Evolutionary conservation across 345 rosid genomes (phyloP).

Genomic region (Ceriops tagal): DNA sequence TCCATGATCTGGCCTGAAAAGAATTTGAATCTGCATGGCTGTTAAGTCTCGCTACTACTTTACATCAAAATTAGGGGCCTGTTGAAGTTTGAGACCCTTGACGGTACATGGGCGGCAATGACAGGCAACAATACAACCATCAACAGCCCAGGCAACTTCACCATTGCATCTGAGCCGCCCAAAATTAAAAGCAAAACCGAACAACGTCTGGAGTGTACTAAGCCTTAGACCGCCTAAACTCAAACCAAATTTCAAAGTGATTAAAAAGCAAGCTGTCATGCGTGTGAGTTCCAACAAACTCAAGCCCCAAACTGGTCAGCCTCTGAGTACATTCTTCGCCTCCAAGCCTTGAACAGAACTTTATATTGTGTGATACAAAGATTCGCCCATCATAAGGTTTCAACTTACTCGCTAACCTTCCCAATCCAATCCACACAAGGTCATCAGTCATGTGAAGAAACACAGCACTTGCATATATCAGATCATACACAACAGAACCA

Average conservation of each 20-base stretch:
- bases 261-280: constrained; percentile 91
- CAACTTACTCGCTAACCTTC: constrained; percentile 60
- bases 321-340: constrained; percentile 69
- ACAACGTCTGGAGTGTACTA: constrained; percentile 16
- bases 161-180: not conserved
- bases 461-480: constrained; percentile 96
- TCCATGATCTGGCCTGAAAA: not conserved
- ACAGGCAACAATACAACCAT: not conserved
- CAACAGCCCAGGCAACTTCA: not conserved
- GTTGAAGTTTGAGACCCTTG: not conserved
- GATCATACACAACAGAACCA: constrained; percentile 62
- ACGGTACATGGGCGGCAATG: not conserved
- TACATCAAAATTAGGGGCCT: constrained; percentile 1
- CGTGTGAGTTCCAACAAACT: constrained; percentile 67
- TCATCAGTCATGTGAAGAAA: constrained; percentile 96
- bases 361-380: constrained; percentile 87
- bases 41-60: not conserved
- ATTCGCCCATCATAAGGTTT: constrained; percentile 73
- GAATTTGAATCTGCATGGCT: not conserved
- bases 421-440: constrained; percentile 92
- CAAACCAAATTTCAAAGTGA: constrained; percentile 95
- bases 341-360: constrained; percentile 84
- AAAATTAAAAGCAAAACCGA: not conserved
- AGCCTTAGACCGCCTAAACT: constrained; percentile 55
- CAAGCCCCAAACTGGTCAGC: constrained; percentile 71